Percentiles rank a stretch among this genome's conserved stretches.
phyloP scores from a whole-genome alignment of 106 monocot genomes.

The Dioscorea zingiberensis region DNA sequence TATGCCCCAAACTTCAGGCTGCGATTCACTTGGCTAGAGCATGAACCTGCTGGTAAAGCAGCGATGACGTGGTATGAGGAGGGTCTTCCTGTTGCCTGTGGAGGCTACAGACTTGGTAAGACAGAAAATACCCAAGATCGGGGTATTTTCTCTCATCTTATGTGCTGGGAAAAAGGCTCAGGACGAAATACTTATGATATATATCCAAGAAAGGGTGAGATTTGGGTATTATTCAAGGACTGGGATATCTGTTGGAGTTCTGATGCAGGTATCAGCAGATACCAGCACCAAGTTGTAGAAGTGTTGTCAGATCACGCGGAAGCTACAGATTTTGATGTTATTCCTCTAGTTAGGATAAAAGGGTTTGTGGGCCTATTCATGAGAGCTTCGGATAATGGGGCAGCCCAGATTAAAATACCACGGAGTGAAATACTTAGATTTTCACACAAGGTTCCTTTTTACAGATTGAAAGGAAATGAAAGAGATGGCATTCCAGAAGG shows the following conservation, averaged over 20 bases:
- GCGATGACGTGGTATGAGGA: constrained; percentile 14
- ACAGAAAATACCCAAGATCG: not conserved
- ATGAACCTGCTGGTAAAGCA: constrained; percentile 5
- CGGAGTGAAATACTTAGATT: constrained; percentile 43
- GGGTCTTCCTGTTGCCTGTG: constrained; percentile 34
- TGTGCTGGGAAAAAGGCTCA: constrained; percentile 20
- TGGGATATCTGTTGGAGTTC: constrained; percentile 25
- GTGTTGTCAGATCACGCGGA: constrained; percentile 31
- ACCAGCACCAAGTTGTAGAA: constrained; percentile 42
- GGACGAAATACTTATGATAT: constrained; percentile 23
- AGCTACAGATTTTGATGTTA: constrained; percentile 8
- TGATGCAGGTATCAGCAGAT: constrained; percentile 8
- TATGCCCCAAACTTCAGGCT: constrained; percentile 16
- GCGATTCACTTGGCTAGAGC: constrained; percentile 39
- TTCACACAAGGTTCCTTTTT: constrained; percentile 61
- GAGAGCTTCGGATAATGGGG: not conserved
- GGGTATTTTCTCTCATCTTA: constrained; percentile 34
- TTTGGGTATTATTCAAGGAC: constrained; percentile 44
- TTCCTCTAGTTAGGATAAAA: constrained; percentile 25
- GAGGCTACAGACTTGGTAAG: constrained; percentile 29
- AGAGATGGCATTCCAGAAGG: constrained; percentile 47
- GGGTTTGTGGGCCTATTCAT: constrained; percentile 29
- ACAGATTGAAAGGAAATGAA: constrained; percentile 48
- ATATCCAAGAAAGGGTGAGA: constrained; percentile 34
- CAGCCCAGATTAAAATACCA: constrained; percentile 9